Conservation (phyloP, 129 eudicot genomes). For the Kitagawia praeruptora region DNA sequence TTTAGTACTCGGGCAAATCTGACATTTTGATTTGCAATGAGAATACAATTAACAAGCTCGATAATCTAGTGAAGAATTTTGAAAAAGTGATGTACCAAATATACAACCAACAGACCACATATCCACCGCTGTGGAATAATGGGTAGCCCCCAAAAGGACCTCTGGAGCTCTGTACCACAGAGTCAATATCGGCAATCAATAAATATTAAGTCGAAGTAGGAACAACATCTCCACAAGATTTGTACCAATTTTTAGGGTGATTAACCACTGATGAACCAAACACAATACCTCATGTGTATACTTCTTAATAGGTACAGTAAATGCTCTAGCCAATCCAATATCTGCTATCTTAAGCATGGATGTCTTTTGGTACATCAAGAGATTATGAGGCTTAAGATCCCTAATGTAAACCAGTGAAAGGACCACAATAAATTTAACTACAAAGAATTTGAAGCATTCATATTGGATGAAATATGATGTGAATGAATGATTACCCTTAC, state of each 20-base stretch:
- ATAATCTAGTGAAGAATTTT: neutral
- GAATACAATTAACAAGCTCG: neutral
- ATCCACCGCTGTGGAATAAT: constrained; percentile 86
- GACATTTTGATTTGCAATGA: neutral
- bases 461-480: neutral
- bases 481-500: neutral
- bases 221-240: neutral
- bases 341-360: constrained; percentile 76
- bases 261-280: neutral
- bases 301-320: constrained; percentile 77
- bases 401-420: constrained; percentile 19
- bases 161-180: constrained; percentile 98
- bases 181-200: constrained; percentile 62
- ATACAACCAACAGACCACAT: constrained; percentile 99
- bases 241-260: neutral
- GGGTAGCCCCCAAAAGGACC: constrained; percentile 91
- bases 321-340: constrained; percentile 89
- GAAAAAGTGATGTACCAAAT: constrained; percentile 47
- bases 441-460: neutral
- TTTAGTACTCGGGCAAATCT: neutral
- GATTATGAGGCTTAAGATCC: constrained; percentile 98
- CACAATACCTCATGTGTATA: constrained; percentile 77
- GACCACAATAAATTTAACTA: neutral
- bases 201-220: neutral
- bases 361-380: constrained; percentile 78